These are phyloP conservation scores for Acorus gramineus DNA, from an alignment of 106 monocot species.

Conservation along the genomic window DNA sequence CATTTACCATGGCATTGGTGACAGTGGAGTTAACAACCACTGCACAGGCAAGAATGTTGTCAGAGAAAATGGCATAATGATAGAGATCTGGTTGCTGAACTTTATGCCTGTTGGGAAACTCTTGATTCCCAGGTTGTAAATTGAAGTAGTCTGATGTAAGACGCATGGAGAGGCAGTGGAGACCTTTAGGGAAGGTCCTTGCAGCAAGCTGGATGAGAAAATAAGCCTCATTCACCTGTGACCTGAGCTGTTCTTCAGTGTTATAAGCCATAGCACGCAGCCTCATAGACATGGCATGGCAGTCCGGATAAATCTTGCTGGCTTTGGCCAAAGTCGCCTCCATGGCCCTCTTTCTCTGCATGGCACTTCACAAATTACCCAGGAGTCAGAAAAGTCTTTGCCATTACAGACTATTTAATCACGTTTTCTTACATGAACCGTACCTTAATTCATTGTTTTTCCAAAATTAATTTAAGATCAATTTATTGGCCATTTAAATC, in stretches of 20 bases:
- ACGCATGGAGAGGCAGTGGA: conserved; percentile 83
- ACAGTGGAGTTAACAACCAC: no score
- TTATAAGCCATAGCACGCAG: conserved; percentile 62
- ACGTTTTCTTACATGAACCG: no score
- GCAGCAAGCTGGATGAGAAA: conserved; percentile 60
- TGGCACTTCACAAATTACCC: conserved; percentile 35
- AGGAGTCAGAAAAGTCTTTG: background rate
- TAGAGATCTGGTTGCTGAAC: background rate
- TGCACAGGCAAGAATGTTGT: no score
- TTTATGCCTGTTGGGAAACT: conserved; percentile 27
- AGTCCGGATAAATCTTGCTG: conserved; percentile 64
- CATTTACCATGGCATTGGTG: no score
- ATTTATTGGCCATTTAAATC: no score
- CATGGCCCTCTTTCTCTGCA: conserved; percentile 88
- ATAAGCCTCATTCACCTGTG: conserved; percentile 55
- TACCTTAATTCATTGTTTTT: no score
- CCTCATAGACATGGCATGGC: conserved; percentile 66
- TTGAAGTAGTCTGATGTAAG: conserved; percentile 71
- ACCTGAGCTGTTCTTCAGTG: conserved; percentile 70
- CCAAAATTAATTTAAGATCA: no score
- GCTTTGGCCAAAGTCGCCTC: conserved; percentile 60
- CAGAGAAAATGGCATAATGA: no score
- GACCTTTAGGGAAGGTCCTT: conserved; percentile 83
- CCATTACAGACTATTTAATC: no score
- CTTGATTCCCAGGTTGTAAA: conserved; percentile 27